These are phyloP conservation scores for Aspergillus caelatus DNA, from an alignment of 2,329 filamentous ascomycete species.

Conservation along the genomic window DNA sequence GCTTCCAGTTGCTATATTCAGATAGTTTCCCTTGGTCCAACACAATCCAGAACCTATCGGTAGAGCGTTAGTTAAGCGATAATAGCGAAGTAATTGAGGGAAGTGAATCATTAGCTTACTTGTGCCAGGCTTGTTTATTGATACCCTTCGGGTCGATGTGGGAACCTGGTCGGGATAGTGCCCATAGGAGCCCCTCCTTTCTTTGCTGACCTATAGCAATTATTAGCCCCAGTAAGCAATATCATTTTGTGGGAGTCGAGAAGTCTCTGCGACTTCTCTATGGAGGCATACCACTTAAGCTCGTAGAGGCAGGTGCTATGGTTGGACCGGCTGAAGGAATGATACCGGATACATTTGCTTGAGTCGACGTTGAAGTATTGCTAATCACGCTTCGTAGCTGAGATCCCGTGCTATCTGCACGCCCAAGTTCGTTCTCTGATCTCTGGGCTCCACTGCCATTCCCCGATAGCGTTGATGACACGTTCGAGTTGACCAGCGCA, in stretches of 20 bases:
- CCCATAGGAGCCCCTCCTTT: slow-evolving; percentile 95
- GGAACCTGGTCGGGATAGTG: slow-evolving; percentile 85
- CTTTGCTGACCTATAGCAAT: slow-evolving; percentile 65
- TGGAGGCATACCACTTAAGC: slow-evolving; percentile 44
- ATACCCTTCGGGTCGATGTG: slow-evolving; percentile 94
- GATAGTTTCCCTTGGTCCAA: slow-evolving; percentile 94
- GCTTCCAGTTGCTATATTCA: slow-evolving; percentile 99
- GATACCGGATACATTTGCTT: slow-evolving; percentile 26
- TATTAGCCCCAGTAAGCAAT: slow-evolving; percentile 51
- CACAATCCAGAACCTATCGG: slow-evolving; percentile 91
- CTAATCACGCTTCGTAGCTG: slow-evolving; percentile 60
- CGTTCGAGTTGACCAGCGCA: slow-evolving; percentile 48
- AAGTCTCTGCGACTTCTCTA: slow-evolving; percentile 3
- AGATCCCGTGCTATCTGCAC: slow-evolving; percentile 74
- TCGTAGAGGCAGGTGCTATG: slow-evolving; percentile 24
- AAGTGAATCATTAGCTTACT: slow-evolving; percentile 57
- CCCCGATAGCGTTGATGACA: slow-evolving; percentile 36
- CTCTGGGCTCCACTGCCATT: slow-evolving; percentile 54
- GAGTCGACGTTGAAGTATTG: slow-evolving; percentile 48
- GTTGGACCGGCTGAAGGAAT: slow-evolving; percentile 23
- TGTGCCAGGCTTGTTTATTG: slow-evolving; percentile 98
- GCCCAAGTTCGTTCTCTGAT: slow-evolving; percentile 70
- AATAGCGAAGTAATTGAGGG: not conserved
- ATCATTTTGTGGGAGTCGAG: not conserved
- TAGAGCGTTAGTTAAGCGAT: not conserved